phyloP scores from a whole-genome alignment of 2,329 filamentous ascomycete genomes.

The Apiospora arundinis region DNA sequence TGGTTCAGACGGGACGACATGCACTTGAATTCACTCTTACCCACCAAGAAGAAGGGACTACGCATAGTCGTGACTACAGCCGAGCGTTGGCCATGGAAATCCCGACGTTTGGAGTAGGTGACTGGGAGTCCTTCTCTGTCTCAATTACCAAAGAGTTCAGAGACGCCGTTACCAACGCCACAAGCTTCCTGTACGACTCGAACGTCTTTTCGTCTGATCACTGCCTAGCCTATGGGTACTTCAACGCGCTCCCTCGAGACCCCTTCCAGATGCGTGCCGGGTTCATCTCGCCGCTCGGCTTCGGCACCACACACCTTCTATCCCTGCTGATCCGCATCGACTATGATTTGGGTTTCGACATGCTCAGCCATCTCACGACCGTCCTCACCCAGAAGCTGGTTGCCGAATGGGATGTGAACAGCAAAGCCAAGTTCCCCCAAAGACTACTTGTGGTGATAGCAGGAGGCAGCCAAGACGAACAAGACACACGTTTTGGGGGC shows the following conservation, averaged over 20 bases:
- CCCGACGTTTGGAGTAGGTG: not conserved
- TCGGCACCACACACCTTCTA: too few relatives aligned
- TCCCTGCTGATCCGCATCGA: not conserved
- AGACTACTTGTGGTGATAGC: not conserved
- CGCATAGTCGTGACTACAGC: not conserved
- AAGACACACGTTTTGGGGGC: too few relatives aligned
- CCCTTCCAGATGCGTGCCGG: too few relatives aligned
- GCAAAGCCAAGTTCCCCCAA: not conserved
- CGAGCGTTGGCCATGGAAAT: not conserved
- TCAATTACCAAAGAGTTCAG: not conserved
- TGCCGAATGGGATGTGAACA: not conserved
- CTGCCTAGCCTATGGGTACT: not conserved
- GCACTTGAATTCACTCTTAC: not conserved
- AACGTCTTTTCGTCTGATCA: not conserved
- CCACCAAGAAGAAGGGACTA: not conserved
- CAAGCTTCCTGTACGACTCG: not conserved
- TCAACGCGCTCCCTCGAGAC: not conserved
- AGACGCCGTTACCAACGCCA: not conserved
- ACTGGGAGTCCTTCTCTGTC: not conserved
- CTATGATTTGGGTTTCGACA: fast-evolving
- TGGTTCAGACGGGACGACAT: too few relatives aligned
- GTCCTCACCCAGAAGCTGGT: not conserved
- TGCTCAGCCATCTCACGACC: not conserved
- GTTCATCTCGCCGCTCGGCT: too few relatives aligned
- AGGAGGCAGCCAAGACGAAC: not conserved